phyloP scores from a whole-genome alignment of 352 stramenopile species.

The Phytopythium litorale region DNA sequence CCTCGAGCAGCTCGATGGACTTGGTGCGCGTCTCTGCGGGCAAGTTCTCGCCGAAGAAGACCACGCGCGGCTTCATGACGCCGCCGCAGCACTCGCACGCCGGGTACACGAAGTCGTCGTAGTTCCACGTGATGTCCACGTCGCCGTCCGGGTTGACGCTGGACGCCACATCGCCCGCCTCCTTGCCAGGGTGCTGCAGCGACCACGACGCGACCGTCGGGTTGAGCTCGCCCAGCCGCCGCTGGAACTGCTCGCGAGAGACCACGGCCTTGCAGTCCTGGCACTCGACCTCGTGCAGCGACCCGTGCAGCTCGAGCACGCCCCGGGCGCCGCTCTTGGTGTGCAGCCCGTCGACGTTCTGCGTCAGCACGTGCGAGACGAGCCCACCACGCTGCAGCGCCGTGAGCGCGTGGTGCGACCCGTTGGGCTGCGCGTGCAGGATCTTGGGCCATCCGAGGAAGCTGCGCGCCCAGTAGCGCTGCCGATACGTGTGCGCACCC shows the following conservation, averaged over 20 bases:
- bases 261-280: slow-evolving; percentile 65
- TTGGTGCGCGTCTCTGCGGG: slow-evolving; percentile 67
- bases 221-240: slow-evolving; percentile 81
- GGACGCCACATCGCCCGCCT: slow-evolving; percentile 53
- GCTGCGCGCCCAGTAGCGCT: slow-evolving; percentile 93
- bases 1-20: slow-evolving; percentile 65
- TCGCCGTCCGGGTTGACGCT: slow-evolving; percentile 94
- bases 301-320: slow-evolving; percentile 95
- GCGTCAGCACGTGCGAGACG: slow-evolving; percentile 87
- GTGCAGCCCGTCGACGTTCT: slow-evolving; percentile 98
- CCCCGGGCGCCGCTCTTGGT: slow-evolving; percentile 82
- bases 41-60: slow-evolving; percentile 98
- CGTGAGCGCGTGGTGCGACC: slow-evolving; percentile 87
- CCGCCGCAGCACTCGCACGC: slow-evolving; percentile 71
- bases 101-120: slow-evolving; percentile 80
- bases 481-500: slow-evolving; percentile 61
- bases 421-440: slow-evolving; percentile 74
- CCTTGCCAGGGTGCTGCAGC: slow-evolving; percentile 16
- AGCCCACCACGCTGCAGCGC: slow-evolving; percentile 49
- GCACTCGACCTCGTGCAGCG: slow-evolving; percentile 85
- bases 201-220: slow-evolving; percentile 45
- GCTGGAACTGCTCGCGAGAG: slow-evolving; percentile 85
- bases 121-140: slow-evolving; percentile 85
- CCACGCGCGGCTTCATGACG: slow-evolving; percentile 86
- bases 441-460: slow-evolving; percentile 89